Evolutionary conservation across 345 rosid species (phyloP), one percentile per base, ranked within the genome.

Genomic region (Acer yangbiense): DNA sequence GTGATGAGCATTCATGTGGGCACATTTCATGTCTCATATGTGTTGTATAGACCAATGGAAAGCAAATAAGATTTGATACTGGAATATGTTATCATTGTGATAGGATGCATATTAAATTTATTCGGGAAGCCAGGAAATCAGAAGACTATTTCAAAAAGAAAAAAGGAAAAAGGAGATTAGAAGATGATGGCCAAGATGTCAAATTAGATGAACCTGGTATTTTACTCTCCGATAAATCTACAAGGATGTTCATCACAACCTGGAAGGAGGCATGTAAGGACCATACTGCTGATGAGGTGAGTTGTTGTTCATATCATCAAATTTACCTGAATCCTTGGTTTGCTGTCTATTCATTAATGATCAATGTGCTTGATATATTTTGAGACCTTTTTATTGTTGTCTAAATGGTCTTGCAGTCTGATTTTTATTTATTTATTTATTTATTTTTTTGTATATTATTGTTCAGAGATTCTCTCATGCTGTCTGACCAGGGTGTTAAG

Each of bases 251-350:
- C 83, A 86, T 91, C 81, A 84, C 95, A 77, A 90, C 90, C 32
- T 95, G 97, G 98, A 93, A 90, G 87, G 94, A 86, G 72, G 82
- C 91, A 52, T 95, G 94, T 79, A 87, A 83, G 83, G 93, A 90
- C 81, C 80, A 83, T 65, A 76, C 85, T 79, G 82, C 85, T 52
- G 75, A 79, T 43, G 87, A 86, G 85, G 99, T 95, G 87, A 32
- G 82, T 77, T 63, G 54, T 62, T 69, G 67, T 46, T 80, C 43
- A 74, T 52, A 65, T 52, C 23, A 27, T 7, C 29, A 25, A 5
- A 0, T 21, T 72, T 68, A 50, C 18, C 14, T 14, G 16, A 60
- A 54, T 64, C 46, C 44, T 7, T 68, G 71, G 23, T 7, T 57
- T 20, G 18, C 6, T 35, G 6, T 35, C 39, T 35, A 35, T 35